Conservation (phyloP, 23 red algal genomes). For the Chondrus crispus region DNA sequence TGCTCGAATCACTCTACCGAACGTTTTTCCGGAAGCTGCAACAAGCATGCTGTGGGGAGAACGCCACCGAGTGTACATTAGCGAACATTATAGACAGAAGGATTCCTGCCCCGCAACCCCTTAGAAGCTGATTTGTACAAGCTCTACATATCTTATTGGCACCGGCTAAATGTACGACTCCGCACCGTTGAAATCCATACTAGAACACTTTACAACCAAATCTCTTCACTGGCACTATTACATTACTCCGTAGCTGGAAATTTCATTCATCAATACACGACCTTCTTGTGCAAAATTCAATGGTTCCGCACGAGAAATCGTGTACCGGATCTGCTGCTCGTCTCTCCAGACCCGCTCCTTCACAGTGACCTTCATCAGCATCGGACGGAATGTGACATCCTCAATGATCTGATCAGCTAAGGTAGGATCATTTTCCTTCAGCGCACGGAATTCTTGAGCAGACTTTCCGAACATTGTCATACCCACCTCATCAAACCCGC, state of each 20-base stretch:
- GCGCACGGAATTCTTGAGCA: slow-evolving; percentile 67
- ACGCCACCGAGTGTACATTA: not conserved
- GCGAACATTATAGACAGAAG: too few species aligned
- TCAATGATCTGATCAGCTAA: slow-evolving; percentile 66
- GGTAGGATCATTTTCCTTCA: slow-evolving; percentile 64
- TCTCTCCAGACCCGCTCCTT: slow-evolving; percentile 78
- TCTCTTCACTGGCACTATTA: too few species aligned
- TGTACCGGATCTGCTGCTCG: slow-evolving; percentile 75
- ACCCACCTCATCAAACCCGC: slow-evolving; percentile 86
- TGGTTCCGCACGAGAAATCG: slow-evolving; percentile 61
- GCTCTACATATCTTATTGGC: too few species aligned
- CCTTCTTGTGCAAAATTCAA: slow-evolving; percentile 77
- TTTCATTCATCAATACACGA: slow-evolving; percentile 65
- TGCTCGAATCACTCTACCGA: not conserved
- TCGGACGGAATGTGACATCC: slow-evolving; percentile 41
- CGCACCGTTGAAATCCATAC: too few species aligned
- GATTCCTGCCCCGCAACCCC: too few species aligned
- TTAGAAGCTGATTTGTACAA: too few species aligned
- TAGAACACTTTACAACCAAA: too few species aligned
- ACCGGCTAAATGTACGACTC: too few species aligned
- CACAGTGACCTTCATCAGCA: slow-evolving; percentile 77
- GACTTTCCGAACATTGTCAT: slow-evolving; percentile 60
- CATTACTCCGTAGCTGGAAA: slow-evolving; percentile 45
- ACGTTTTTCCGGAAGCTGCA: not conserved
- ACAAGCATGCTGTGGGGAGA: not conserved